Base-by-base conservation (phyloP, 129 eudicot genomes). In the Saposhnikovia divaricata region DNA sequence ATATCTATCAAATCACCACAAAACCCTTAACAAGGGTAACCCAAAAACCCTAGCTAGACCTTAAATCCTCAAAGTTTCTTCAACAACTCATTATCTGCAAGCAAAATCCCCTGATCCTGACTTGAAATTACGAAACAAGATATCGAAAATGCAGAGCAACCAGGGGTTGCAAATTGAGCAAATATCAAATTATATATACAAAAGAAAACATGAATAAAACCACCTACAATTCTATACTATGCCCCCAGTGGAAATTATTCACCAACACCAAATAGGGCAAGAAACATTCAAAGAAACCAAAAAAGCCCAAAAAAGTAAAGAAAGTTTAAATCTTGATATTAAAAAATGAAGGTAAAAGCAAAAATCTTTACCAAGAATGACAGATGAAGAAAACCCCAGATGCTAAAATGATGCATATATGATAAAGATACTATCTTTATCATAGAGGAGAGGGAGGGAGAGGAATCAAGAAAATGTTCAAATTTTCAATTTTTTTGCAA, bases 71-170 rank as follows among this genome's bases (percentile, higher is more conserved):
- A 47, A 13, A 68, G 11, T 5, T 50, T n/a, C 74, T 66, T 69
- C 40, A 80, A 82, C 25, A 73, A 55, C 27, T 77, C 53, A 84
- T 82, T 77, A 86, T 82, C 84, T 79, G 90, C 77, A 78, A 55
- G 42, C n/a, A 78, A 78, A 72, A 27, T 78, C 42, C 74, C 3
- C 71, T 34, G 47, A 80, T 61, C 53, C 48, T 21, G 0, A 40
- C 61, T 45, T 9, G 14, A 85, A 63, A 55, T 70, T 72, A 70
- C 53, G 47, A 85, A 48, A 38, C 74, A 44, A 72, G 78, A 82
- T 80, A 81, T 65, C 48, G 28, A 18, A 50, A 78, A 77, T 77
- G 72, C 48, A 73, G 53, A 9, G 37, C 27, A 46, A n/a, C 77
- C 39, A 73, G 25, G 27, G 23, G 34, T 72, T 23, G 57, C 55